A percentile compares a stretch with the other conserved stretches of the same genome.
Evolutionary conservation across 805 yeast genomes (phyloP).

Genomic region (Kuraishia floccosa): DNA sequence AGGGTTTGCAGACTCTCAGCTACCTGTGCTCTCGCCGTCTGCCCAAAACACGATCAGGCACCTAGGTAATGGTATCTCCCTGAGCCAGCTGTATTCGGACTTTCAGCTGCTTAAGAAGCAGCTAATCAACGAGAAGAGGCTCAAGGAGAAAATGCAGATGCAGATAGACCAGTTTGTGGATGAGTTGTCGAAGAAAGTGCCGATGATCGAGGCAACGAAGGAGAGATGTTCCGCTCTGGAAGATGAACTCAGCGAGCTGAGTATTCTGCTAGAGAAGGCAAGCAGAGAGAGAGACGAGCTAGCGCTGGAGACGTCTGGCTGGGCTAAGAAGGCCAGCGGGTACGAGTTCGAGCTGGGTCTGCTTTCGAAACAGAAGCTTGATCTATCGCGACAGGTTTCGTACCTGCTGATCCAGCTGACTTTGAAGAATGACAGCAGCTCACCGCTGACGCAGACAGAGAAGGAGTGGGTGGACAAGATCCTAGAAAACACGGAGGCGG

Average conservation of each 20-base stretch:
- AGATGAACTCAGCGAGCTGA: slow-evolving; percentile 40
- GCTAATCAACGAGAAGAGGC: slow-evolving; percentile 55
- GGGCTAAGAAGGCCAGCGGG: slow-evolving; percentile 23
- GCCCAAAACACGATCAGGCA: slow-evolving; percentile 42
- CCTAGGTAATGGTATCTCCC: slow-evolving; percentile 35
- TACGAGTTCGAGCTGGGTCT: slow-evolving; percentile 32
- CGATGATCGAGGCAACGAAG: slow-evolving; percentile 58
- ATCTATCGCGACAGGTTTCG: slow-evolving; percentile 78
- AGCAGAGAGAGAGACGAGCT: slow-evolving; percentile 36
- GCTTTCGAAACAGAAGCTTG: slow-evolving; percentile 48
- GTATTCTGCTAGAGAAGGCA: slow-evolving; percentile 41
- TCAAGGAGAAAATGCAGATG: slow-evolving; percentile 56
- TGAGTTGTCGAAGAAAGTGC: slow-evolving; percentile 73
- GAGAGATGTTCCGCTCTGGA: slow-evolving; percentile 46
- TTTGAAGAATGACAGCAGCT: slow-evolving; percentile 40
- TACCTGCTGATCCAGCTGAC: slow-evolving; percentile 56
- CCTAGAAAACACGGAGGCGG: slow-evolving; percentile 14
- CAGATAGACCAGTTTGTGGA: slow-evolving; percentile 63
- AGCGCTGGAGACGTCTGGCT: slow-evolving; percentile 15
- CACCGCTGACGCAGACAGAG: slow-evolving; percentile 57
- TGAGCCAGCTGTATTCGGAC: slow-evolving; percentile 58
- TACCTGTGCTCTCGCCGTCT: slow-evolving; percentile 40
- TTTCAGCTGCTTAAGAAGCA: slow-evolving; percentile 54
- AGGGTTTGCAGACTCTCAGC: slow-evolving; percentile 15
- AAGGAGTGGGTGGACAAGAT: slow-evolving; percentile 50